Base-by-base conservation (phyloP, 805 yeast genomes). In the Hanseniaspora mollemarum region DNA sequence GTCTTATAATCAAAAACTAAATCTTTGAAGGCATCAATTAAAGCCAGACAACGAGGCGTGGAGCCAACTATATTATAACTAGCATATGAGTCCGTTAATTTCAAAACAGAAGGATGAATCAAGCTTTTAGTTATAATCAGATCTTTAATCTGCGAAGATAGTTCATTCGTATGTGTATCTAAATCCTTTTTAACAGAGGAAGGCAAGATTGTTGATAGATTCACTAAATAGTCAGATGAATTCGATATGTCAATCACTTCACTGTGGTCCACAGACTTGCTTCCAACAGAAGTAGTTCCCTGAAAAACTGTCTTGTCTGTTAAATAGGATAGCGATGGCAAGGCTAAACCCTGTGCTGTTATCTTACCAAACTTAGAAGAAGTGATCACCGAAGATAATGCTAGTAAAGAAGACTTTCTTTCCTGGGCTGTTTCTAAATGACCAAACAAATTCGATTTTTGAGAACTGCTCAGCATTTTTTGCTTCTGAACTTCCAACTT, bases 11-110 rank as follows among this genome's bases (percentile, higher is more conserved):
- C 94, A 35, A 64, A 60, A 43, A 92, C 85, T 21, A 92, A 88
- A 26, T 71, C 73, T 65, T 83, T 80, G 67, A 92, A 92, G 2
- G 88, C 88, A 54, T 75, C 76, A 63, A 92, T 71, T 92, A 90
- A 86, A 16, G 86, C 82, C 54, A 72, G 71, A 65, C 95, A 84
- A 58, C 98, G 75, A 25, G 85, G 81, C 2, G 82, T 83, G 0
- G 96, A 87, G 0, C 98, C 98, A 8, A 88, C 92, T 36, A 90
- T 78, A 56, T 82, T 77, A 64, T 86, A 90, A 40, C 87, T 80
- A 13, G 95, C 81, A 57, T 81, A 78, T 57, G 85, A 83, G 53
- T 86, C 77, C 0, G 95, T 81, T 55, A 92, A 70, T 24, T 86
- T 72, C 46, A 87, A 69, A 39, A 90, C 80, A 1, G 85, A 77